Conservation (phyloP, 1,139 yeast species). For the Ogataea hybrid region DNA sequence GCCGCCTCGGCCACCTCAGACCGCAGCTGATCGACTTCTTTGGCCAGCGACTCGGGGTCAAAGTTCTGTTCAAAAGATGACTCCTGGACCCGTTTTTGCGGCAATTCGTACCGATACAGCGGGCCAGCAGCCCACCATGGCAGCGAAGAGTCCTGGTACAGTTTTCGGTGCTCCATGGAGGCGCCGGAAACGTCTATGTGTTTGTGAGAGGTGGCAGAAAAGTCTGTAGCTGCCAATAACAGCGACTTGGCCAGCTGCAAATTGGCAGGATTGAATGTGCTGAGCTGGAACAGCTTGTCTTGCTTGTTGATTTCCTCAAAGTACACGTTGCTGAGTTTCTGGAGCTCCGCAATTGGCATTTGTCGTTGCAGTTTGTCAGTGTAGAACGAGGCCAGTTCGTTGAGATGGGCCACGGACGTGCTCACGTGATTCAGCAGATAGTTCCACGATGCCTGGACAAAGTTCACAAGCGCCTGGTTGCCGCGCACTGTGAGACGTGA, state of each 20-base stretch:
- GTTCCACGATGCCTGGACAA: constrained; percentile 33
- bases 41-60: constrained; percentile 17
- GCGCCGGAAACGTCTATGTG: too few relatives aligned
- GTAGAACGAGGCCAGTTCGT: constrained; percentile 20
- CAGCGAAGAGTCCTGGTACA: constrained; percentile 21
- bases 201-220: too few relatives aligned
- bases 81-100: constrained; percentile 14
- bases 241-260: too few relatives aligned
- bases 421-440: constrained; percentile 27
- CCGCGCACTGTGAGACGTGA: constrained; percentile 38
- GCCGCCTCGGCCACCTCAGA: constrained; percentile 22
- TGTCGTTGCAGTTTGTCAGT: constrained; percentile 14
- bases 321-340: constrained; percentile 29
- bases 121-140: constrained; percentile 30
- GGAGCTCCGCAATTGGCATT: constrained; percentile 25
- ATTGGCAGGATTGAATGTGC: too few relatives aligned
- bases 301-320: too few relatives aligned
- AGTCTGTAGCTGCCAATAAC: too few relatives aligned
- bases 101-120: constrained; percentile 20
- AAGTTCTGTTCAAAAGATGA: constrained; percentile 12
- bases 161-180: too few relatives aligned
- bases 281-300: too few relatives aligned
- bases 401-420: constrained; percentile 21
- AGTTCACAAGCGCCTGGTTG: constrained; percentile 29
- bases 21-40: constrained; percentile 20